phyloP scores from a whole-genome alignment of 805 yeast genomes.

The Candida peoriensis region DNA sequence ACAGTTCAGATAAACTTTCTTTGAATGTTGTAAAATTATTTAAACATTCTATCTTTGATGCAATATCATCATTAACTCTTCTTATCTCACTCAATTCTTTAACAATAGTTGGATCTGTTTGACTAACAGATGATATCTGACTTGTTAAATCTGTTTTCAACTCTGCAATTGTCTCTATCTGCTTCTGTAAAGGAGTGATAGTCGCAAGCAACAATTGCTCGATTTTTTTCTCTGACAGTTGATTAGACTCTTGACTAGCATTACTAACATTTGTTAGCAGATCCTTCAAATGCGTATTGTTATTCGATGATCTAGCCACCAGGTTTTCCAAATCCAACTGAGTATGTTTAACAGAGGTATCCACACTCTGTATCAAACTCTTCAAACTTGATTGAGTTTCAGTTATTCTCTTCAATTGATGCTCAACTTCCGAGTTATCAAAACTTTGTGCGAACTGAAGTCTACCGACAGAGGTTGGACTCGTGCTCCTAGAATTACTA shows the following conservation, averaged over 20 bases:
- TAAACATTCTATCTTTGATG: too few species aligned
- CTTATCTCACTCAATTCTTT: too few species aligned
- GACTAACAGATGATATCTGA: too few species aligned
- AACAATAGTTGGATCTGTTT: too few species aligned
- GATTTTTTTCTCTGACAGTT: not conserved
- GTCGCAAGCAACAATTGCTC: not conserved
- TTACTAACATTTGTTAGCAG: conserved; percentile 18
- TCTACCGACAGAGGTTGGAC: conserved; percentile 19
- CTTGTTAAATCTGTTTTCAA: not conserved
- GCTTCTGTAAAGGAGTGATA: not conserved
- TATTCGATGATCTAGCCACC: conserved; percentile 24
- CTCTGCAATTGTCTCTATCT: not conserved
- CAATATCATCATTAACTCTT: too few species aligned
- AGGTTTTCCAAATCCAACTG: conserved; percentile 24
- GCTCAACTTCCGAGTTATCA: conserved; percentile 20
- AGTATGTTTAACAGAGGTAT: conserved; percentile 23
- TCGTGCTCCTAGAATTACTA: conserved; percentile 8
- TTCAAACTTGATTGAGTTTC: conserved; percentile 27
- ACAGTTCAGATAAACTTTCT: too few species aligned
- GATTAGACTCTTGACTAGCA: not conserved
- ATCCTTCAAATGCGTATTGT: conserved; percentile 24
- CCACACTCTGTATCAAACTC: conserved; percentile 23
- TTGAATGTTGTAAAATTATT: too few species aligned
- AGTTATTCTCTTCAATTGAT: conserved; percentile 23
- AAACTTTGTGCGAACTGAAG: conserved; percentile 15